Evolutionary conservation across 805 yeast genomes (phyloP), one percentile per base, ranked within the genome.

Genomic region (Metschnikowia lochheadii): DNA sequence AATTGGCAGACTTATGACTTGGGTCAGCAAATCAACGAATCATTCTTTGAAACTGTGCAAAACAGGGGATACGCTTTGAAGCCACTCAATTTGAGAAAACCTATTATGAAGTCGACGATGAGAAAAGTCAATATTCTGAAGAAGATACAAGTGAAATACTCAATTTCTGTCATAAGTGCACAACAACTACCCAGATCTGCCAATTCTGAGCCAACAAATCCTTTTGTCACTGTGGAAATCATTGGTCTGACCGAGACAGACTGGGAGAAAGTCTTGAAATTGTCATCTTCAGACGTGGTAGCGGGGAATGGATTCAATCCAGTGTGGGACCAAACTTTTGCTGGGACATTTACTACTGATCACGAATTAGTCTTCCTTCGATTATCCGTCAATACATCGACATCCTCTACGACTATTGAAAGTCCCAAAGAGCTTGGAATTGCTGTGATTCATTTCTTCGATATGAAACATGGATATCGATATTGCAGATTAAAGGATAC

Each of bases 1-100:
- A 94, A 92, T 63, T 92, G 97, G 97, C 99, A 92, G 66, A 85
- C 94, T 0, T 85, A 81, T 63, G 99, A 94, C 62, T 51, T 82
- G 15, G 97, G 97, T 0, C 92, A 91, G 63, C 96, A 90, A 62
- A 61, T 94, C 10, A 91, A 90, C 64, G 87, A 87, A 54, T 88
- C 96, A 3, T 70, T 90, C 78, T 89, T 92, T 65, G 81, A 80
- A 46, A 66, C 77, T 14, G 78, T 80, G 0, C 72, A 76, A 13
- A 77, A 73, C 41, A 70, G 78, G 0, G 99, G 99, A 0, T 94
- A 89, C 62, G 82, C 86, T 6, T 68, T 88, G 44, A 94, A 94
- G 61, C 97, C 97, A 0, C 55, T 53, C 3, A 63, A 63, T 33
- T 62, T 85, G 11, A 60, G 79, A 37, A 64, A 59, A 36, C 71